phyloP scores from a whole-genome alignment of 2,329 filamentous ascomycete genomes.

The Cladosporium colombiae region DNA sequence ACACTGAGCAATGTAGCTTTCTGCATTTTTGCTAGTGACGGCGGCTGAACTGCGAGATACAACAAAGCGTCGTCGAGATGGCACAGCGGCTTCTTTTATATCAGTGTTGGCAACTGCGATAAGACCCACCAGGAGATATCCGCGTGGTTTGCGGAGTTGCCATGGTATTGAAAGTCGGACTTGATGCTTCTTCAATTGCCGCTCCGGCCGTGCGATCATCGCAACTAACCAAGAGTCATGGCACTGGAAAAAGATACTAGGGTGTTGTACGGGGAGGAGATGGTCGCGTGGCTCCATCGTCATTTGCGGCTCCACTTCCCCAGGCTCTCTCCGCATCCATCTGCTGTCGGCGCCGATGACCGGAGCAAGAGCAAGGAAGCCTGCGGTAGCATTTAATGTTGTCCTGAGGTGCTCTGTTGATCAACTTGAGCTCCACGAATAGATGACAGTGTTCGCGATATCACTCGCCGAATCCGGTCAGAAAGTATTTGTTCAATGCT shows the following conservation, averaged over 20 bases:
- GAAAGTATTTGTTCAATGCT: background rate
- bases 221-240: background rate
- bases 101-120: background rate
- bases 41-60: background rate
- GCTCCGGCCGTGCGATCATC: background rate
- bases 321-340: constrained; percentile 1
- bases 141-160: background rate
- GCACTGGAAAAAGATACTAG: background rate
- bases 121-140: background rate
- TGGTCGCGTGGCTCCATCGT: constrained; percentile 7
- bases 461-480: background rate
- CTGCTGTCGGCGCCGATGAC: constrained; percentile 12
- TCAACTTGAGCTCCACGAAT: background rate
- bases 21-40: background rate
- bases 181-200: background rate
- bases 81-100: background rate
- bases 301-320: constrained; percentile 8
- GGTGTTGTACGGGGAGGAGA: background rate
- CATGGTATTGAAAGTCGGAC: background rate
- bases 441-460: background rate
- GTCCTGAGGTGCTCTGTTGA: background rate
- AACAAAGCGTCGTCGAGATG: background rate
- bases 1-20: background rate
- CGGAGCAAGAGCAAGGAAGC: background rate
- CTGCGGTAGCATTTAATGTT: background rate